phyloP scores from a whole-genome alignment of 2,329 filamentous ascomycete species.

The Ascochyta lentis region DNA sequence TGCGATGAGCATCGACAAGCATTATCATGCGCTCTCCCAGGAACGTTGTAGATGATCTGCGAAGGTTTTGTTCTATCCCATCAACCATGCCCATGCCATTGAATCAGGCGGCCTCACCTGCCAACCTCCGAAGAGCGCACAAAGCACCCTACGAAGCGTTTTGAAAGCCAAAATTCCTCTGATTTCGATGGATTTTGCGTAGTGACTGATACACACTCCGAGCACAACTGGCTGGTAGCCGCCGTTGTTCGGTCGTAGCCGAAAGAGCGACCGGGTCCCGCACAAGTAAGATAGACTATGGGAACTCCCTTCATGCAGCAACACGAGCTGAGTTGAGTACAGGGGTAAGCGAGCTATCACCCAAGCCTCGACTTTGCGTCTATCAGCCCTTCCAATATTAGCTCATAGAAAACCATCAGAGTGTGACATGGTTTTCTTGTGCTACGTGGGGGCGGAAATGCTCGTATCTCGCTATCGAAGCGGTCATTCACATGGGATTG shows the following conservation, averaged over 20 bases:
- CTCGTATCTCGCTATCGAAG: neutral
- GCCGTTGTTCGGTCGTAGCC: neutral
- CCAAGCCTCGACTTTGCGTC: neutral
- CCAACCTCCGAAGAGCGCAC: neutral
- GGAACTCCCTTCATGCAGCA: neutral
- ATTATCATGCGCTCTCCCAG: neutral
- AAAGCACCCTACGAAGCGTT: neutral
- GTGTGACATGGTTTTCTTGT: constrained; percentile 2
- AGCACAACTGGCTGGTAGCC: neutral
- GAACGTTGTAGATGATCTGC: neutral
- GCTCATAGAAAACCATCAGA: neutral
- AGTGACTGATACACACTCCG: neutral
- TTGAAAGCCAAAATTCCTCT: neutral
- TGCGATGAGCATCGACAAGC: neutral
- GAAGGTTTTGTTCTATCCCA: neutral
- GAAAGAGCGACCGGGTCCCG: neutral
- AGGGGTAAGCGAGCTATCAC: neutral
- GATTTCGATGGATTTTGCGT: neutral
- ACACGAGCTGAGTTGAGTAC: neutral
- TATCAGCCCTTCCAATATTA: constrained; percentile 7
- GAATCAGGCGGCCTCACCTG: neutral
- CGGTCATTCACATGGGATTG: neutral
- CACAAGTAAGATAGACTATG: neutral
- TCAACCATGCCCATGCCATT: neutral
- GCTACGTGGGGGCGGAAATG: neutral